Percentiles rank a stretch among this genome's conserved stretches.
These are phyloP conservation scores for Colletotrichum somersetense DNA, from an alignment of 2,329 filamentous ascomycete genomes.

Conservation along the genomic window DNA sequence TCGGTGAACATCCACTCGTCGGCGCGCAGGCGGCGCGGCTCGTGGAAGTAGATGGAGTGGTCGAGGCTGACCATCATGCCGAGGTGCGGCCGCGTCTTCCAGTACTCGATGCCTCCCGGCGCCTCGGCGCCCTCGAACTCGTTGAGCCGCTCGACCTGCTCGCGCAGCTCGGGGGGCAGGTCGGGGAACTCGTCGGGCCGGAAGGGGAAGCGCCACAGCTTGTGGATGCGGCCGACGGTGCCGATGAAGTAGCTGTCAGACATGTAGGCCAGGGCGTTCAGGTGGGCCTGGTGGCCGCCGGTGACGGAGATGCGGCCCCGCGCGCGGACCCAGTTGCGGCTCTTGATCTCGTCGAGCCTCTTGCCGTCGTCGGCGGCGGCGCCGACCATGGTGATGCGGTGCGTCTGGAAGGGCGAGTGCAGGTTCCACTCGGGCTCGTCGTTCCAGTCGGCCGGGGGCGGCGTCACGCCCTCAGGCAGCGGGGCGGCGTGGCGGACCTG, in stretches of 20 bases:
- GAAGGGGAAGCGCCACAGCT: conserved; percentile 79
- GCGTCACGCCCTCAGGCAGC: conserved; percentile 62
- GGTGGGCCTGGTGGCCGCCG: conserved; percentile 83
- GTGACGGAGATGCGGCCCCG: conserved; percentile 78
- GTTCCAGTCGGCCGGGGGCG: conserved; percentile 53
- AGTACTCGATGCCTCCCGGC: conserved; percentile 60
- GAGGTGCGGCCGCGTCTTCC: conserved; percentile 67
- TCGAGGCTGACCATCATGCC: conserved; percentile 91
- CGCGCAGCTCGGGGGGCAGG: conserved; percentile 57
- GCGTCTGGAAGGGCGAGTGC: conserved; percentile 63
- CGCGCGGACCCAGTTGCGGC: conserved; percentile 77
- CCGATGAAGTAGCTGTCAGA: conserved; percentile 94
- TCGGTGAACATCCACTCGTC: conserved; percentile 85
- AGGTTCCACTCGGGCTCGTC: conserved; percentile 63
- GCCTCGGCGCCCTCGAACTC: conserved; percentile 59
- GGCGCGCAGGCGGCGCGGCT: conserved; percentile 67
- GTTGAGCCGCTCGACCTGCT: conserved; percentile 54
- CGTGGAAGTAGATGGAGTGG: conserved; percentile 78
- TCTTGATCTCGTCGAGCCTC: conserved; percentile 32
- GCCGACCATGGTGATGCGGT: conserved; percentile 56
- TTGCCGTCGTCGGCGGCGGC: conserved; percentile 65
- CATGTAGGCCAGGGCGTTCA: conserved; percentile 92
- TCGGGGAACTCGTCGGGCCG: conserved; percentile 65
- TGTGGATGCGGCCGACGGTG: conserved; percentile 84
- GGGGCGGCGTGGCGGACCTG: conserved; percentile 75